Evolutionary conservation across 2,329 filamentous ascomycete genomes (phyloP).

Genomic region (Westerdykella aurantiaca): DNA sequence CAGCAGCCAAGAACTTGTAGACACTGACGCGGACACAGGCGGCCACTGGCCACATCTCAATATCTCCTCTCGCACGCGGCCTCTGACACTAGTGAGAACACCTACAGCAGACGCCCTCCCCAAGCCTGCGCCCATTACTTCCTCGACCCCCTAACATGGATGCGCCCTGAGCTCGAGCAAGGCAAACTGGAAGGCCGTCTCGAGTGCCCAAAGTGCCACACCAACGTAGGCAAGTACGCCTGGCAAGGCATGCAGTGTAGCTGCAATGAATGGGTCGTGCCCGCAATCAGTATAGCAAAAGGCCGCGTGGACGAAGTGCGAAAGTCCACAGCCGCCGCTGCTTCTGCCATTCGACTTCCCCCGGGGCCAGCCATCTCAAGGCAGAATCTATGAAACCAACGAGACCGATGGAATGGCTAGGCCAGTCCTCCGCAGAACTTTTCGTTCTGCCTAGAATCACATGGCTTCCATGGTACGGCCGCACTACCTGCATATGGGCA

Average conservation of each 20-base stretch:
- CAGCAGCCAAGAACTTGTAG: conserved; percentile 6
- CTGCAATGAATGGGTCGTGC: conserved; percentile 84
- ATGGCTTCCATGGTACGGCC: no score
- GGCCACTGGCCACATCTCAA: conserved; percentile 56
- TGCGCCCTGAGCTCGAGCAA: conserved; percentile 77
- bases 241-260: conserved; percentile 95
- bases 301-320: conserved; percentile 70
- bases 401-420: no score
- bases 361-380: conserved; percentile 20
- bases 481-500: no score
- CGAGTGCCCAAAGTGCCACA: conserved; percentile 77
- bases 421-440: no score
- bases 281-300: conserved; percentile 79
- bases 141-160: conserved; percentile 90
- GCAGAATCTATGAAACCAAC: conserved; percentile 13
- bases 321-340: conserved; percentile 12
- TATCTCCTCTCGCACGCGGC: conserved; percentile 63
- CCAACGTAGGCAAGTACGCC: conserved; percentile 85
- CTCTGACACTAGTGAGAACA: conserved; percentile 10
- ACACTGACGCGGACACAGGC: conserved; percentile 40
- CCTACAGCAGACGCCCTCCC: conserved; percentile 9
- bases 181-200: conserved; percentile 79
- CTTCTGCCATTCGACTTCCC: conserved; percentile 27
- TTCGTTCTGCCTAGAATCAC: no score
- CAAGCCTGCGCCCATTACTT: conserved; percentile 76